Percentiles rank a stretch among this genome's conserved stretches.
phyloP scores from a whole-genome alignment of 2,329 filamentous ascomycete genomes.

The Metarhizium anisopliae region DNA sequence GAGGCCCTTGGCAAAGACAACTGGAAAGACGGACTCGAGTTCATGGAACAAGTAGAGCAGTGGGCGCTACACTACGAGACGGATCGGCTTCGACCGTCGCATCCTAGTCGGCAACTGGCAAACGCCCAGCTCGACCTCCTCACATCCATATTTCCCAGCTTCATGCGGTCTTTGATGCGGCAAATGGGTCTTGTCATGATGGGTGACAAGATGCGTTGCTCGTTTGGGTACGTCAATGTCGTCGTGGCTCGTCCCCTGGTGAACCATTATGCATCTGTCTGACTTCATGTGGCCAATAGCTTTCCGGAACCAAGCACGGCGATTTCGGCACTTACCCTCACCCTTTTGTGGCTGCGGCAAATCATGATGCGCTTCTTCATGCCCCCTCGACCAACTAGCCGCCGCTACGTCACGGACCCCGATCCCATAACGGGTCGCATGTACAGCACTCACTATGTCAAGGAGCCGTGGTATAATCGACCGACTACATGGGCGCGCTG shows the following conservation, averaged over 20 bases:
- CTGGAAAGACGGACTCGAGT: constrained; percentile 44
- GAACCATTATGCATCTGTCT: background rate
- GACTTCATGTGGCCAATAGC: constrained; percentile 14
- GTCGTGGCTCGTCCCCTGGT: too few species aligned
- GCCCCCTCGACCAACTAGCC: constrained; percentile 44
- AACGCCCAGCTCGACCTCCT: constrained; percentile 52
- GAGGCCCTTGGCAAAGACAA: constrained; percentile 23
- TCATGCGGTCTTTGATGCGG: constrained; percentile 34
- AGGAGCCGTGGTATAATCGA: constrained; percentile 56
- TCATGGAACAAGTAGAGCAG: constrained; percentile 35
- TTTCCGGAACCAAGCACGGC: constrained; percentile 33
- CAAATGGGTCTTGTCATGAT: constrained; percentile 50
- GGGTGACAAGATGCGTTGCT: constrained; percentile 52
- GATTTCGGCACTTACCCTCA: constrained; percentile 31
- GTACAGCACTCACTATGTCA: constrained; percentile 41
- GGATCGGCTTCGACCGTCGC: constrained; percentile 44
- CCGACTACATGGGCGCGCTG: constrained; percentile 53
- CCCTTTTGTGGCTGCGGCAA: constrained; percentile 41
- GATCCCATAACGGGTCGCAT: constrained; percentile 46
- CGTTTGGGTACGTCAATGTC: constrained; percentile 47
- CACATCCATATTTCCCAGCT: constrained; percentile 41
- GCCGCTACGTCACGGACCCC: constrained; percentile 33
- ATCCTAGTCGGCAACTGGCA: constrained; percentile 42
- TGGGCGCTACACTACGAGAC: constrained; percentile 51
- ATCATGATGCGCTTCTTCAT: constrained; percentile 47